Percentiles rank a stretch among this genome's conserved stretches.
Evolutionary conservation across 148 eudicot species (phyloP).

Genomic region (Vaccinium corymbosum): DNA sequence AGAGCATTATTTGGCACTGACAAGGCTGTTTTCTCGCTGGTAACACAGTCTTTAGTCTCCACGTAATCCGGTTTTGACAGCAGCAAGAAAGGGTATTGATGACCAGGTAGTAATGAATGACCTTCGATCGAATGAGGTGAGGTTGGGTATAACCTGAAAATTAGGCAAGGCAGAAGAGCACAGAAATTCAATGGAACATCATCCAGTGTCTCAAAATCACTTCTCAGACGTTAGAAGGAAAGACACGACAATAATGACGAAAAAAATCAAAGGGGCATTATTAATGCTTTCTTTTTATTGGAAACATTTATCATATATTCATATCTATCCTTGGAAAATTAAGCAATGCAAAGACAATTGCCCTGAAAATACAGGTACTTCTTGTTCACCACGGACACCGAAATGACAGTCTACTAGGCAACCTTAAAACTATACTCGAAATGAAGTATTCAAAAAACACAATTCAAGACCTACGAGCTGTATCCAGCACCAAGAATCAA

Average conservation of each 20-base stretch:
- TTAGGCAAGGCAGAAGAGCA: neutral
- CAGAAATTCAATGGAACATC: neutral
- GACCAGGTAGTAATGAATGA: slow-evolving; percentile 22
- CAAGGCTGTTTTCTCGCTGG: slow-evolving; percentile 25
- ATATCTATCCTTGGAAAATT: neutral
- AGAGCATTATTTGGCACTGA: slow-evolving; percentile 56
- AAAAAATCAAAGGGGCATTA: neutral
- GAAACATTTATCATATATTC: neutral
- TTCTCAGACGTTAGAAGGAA: neutral
- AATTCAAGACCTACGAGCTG: neutral
- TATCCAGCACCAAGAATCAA: slow-evolving; percentile 7
- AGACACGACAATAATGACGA: neutral
- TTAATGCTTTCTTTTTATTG: neutral
- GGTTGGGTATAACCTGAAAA: slow-evolving; percentile 49
- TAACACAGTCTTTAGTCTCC: slow-evolving; percentile 44
- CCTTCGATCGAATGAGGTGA: slow-evolving; percentile 35
- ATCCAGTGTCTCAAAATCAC: neutral
- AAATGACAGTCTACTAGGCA: neutral
- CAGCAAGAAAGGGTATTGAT: slow-evolving; percentile 18
- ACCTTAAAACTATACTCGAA: neutral
- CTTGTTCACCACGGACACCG: neutral
- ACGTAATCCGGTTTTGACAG: slow-evolving; percentile 17
- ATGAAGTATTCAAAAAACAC: neutral
- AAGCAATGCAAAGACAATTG: neutral
- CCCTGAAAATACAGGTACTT: neutral